Evolutionary conservation across 2,329 filamentous ascomycete species (phyloP), one percentile per base, ranked within the genome.

Genomic region (Fonsecaea nubica): DNA sequence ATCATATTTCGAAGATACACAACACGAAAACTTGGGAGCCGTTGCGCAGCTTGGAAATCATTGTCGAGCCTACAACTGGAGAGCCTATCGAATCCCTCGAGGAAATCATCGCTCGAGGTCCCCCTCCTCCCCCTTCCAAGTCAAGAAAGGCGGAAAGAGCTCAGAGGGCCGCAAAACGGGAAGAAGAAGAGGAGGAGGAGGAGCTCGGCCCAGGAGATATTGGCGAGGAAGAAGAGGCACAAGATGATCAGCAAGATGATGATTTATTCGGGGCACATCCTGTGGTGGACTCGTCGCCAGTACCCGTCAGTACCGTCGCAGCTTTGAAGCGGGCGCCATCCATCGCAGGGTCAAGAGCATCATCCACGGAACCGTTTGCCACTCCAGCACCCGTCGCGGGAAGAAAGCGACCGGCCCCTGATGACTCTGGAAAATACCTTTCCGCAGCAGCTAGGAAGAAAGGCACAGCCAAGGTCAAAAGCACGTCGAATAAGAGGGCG

Each of bases 1-100:
- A 73, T 50, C 72, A 73, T 54, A 70, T 73, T 36, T 69, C 68
- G n/a, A 73, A 73, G 55, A 73, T 73, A 9, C 72, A 73, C 52
- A 70, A 69, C 32, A 66, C 65, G 15, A 73, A 72, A 63, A 71
- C 70, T 18, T 73, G 69, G 69, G 72, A 73, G 57, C 70, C 71
- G 10, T 13, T 66, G 55, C 65, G 67, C 52, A 72, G 69, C 65
- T 42, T 73, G 36, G 72, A 73, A 64, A 58, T 73, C 52, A 69
- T 70, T n/a, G 72, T 73, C 25, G 72, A 73, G 42, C 72, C 72
- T 8, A 33, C 58, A 8, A 64, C 64, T 4, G 72, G 72, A 35
- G 72, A 73, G 63, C 71, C 72, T 15, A 21, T 72, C 13, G 71
- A 71, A 62, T 67, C 71, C 12, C 53, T 73, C 8, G 72, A 71